Evolutionary conservation across 1,284 basidiomycete species (phyloP).

Genomic region (Boletus semigastroideus): DNA sequence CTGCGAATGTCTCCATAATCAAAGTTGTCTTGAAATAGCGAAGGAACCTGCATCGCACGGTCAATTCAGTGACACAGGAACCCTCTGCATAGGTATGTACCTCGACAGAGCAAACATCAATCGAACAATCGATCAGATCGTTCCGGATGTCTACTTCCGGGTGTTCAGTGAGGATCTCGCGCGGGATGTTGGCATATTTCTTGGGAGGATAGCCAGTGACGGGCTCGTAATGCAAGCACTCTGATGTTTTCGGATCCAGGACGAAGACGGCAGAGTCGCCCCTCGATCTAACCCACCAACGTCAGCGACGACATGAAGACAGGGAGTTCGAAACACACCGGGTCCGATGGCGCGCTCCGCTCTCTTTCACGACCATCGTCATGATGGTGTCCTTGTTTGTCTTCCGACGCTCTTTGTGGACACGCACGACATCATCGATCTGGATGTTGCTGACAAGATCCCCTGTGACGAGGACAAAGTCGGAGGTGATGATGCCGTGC

Average conservation of each 20-base stretch:
- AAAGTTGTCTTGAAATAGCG: constrained; percentile 98
- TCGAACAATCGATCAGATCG: constrained; percentile 85
- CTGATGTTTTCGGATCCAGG: constrained; percentile 69
- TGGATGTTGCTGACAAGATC: constrained; percentile 94
- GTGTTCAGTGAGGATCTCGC: constrained; percentile 66
- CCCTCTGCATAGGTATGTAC: constrained; percentile 36
- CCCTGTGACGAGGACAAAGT: constrained; percentile 93
- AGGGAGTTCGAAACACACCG: constrained; percentile 48
- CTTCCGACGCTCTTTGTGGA: constrained; percentile 86
- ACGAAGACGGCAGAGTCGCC: constrained; percentile 75
- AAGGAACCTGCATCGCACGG: constrained; percentile 69
- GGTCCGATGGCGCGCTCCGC: constrained; percentile 68
- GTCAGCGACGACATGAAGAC: constrained; percentile 1
- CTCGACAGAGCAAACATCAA: constrained; percentile 92
- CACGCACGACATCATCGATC: constrained; percentile 85
- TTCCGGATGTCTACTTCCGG: constrained; percentile 81
- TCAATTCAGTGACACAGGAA: not conserved
- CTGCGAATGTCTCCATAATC: constrained; percentile 91
- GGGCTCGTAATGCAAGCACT: constrained; percentile 79
- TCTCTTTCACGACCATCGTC: constrained; percentile 91
- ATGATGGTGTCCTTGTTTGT: constrained; percentile 92
- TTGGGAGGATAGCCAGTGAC: constrained; percentile 64
- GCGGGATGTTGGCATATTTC: constrained; percentile 59
- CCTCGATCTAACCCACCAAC: constrained; percentile 47
- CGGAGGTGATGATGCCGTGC: constrained; percentile 86